phyloP scores from a whole-genome alignment of 441 rosid genomes.

The Omphalea diandra region DNA sequence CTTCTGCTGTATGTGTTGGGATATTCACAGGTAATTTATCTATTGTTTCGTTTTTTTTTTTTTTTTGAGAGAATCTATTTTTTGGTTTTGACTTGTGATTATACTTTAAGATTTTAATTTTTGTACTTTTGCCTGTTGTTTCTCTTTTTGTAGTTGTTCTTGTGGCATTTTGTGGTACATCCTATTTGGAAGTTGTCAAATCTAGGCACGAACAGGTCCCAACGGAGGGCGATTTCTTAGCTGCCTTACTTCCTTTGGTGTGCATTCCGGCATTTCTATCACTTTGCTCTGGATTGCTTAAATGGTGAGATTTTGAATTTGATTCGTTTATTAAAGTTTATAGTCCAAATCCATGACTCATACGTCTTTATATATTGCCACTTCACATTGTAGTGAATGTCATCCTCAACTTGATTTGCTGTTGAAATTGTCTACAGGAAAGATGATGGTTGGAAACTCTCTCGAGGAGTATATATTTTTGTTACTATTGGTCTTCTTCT shows the following conservation, averaged over 20 bases:
- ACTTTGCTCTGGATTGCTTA: conserved; percentile 90
- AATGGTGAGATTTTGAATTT: conserved; percentile 64
- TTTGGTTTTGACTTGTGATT: conserved; percentile 11
- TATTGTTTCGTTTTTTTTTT: too few species aligned
- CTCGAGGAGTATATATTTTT: conserved; percentile 87
- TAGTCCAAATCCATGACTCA: conserved; percentile 16
- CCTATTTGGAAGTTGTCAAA: conserved; percentile 89
- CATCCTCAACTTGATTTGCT: conserved; percentile 16
- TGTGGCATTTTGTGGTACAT: conserved; percentile 88
- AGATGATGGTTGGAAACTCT: conserved; percentile 97
- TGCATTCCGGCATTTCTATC: conserved; percentile 95
- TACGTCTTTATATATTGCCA: conserved; percentile 12
- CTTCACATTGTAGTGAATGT: background rate
- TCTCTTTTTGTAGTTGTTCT: conserved; percentile 75
- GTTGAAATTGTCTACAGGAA: conserved; percentile 64
- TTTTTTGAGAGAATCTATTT: too few species aligned
- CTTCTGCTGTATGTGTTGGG: conserved; percentile 86
- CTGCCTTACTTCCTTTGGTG: conserved; percentile 95
- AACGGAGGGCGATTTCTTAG: conserved; percentile 91
- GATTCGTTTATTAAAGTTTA: conserved; percentile 21
- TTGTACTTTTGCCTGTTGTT: conserved; percentile 23
- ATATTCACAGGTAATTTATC: conserved; percentile 76
- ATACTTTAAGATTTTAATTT: conserved; percentile 7
- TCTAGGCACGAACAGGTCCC: conserved; percentile 91
- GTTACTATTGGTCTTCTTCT: conserved; percentile 91